A percentile compares a stretch with the other conserved stretches of the same genome.
These are phyloP conservation scores for Xerocomus cyaneibrunnescens DNA, from an alignment of 1,284 basidiomycete species.

Conservation along the genomic window DNA sequence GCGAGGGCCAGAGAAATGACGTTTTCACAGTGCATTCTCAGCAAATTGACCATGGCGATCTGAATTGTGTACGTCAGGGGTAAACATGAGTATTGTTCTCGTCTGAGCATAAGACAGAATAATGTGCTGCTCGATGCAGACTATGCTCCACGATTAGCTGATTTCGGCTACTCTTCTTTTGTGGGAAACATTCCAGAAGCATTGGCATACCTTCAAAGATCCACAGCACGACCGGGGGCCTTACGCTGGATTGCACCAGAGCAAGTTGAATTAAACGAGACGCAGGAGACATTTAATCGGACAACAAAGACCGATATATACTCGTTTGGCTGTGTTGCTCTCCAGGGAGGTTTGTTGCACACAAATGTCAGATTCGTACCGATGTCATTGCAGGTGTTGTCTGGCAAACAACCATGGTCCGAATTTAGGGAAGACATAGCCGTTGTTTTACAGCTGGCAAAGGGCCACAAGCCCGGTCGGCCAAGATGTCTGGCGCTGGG, in stretches of 20 bases:
- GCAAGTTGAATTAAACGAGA: too few relatives aligned
- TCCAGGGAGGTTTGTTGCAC: background rate
- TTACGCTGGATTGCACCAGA: too few relatives aligned
- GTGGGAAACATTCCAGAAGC: background rate
- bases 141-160: background rate
- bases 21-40: background rate
- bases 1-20: background rate
- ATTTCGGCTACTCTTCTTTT: background rate
- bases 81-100: background rate
- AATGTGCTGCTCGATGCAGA: background rate
- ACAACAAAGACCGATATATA: background rate
- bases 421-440: background rate
- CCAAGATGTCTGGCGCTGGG: background rate
- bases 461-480: background rate
- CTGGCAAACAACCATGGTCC: background rate
- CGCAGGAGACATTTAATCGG: background rate
- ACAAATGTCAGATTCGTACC: fast-evolving
- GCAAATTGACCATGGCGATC: background rate
- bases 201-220: too few relatives aligned
- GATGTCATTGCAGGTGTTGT: background rate
- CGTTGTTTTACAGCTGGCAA: background rate
- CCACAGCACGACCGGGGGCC: too few relatives aligned
- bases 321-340: background rate
- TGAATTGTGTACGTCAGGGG: background rate
- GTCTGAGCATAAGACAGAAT: background rate